Evolutionary conservation across 2,329 filamentous ascomycete species (phyloP).

Genomic region (Fusarium phyllophilum): DNA sequence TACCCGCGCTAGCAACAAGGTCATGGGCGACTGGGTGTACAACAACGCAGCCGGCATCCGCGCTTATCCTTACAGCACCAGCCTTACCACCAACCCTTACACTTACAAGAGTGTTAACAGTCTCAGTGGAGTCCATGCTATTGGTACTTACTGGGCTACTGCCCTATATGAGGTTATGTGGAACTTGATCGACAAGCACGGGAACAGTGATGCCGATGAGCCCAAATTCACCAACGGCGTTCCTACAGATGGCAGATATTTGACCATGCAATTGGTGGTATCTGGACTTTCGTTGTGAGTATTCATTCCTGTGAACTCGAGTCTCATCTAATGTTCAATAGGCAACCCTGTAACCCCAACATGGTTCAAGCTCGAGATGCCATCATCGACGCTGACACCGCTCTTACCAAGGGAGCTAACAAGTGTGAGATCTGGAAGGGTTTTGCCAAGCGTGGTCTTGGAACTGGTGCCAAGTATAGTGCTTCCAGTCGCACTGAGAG

Average conservation of each 20-base stretch:
- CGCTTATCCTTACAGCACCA: constrained; percentile 62
- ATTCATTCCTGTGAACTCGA: too few species aligned
- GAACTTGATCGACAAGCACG: constrained; percentile 67
- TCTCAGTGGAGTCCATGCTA: constrained; percentile 53
- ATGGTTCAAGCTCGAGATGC: constrained; percentile 64
- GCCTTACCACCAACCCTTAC: constrained; percentile 59
- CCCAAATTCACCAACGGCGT: constrained; percentile 58
- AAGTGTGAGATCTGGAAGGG: constrained; percentile 63
- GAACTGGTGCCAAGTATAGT: constrained; percentile 50
- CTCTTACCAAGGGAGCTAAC: constrained; percentile 62
- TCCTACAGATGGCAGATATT: constrained; percentile 53
- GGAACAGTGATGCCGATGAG: constrained; percentile 56
- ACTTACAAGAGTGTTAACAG: constrained; percentile 58
- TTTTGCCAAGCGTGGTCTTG: constrained; percentile 68
- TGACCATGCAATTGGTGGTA: constrained; percentile 61
- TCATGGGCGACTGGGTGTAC: constrained; percentile 62
- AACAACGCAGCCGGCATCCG: constrained; percentile 59
- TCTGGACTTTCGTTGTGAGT: constrained; percentile 59
- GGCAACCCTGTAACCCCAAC: constrained; percentile 65
- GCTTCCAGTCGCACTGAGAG: constrained; percentile 46
- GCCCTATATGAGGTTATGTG: constrained; percentile 67
- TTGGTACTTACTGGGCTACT: constrained; percentile 54
- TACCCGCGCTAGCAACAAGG: constrained; percentile 57
- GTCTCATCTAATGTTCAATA: neutral
- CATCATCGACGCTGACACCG: constrained; percentile 65